These are phyloP conservation scores for Neoconidiobolus thromboides DNA, from an alignment of 371 early-diverging fungal species.

Conservation along the genomic window DNA sequence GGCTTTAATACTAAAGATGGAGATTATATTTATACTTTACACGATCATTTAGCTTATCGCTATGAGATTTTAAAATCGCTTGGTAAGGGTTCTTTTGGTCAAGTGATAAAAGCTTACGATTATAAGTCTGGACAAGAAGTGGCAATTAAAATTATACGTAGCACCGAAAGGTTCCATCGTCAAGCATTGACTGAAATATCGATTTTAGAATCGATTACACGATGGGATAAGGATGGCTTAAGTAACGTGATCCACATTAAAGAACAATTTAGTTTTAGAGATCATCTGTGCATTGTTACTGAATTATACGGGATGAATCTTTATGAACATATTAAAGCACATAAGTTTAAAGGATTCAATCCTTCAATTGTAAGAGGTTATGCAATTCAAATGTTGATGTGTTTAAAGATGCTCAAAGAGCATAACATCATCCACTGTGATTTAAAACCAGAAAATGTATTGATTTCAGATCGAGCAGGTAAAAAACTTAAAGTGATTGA, in stretches of 20 bases:
- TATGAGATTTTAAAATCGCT: conserved; percentile 76
- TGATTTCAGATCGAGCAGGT: conserved; percentile 62
- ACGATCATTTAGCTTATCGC: conserved; percentile 11
- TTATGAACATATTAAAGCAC: conserved; percentile 83
- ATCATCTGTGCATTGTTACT: conserved; percentile 86
- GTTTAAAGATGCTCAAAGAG: conserved; percentile 53
- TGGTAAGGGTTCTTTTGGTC: conserved; percentile 97
- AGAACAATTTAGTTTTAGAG: conserved; percentile 72
- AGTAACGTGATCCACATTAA: conserved; percentile 62
- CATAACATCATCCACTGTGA: conserved; percentile 93
- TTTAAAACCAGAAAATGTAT: conserved; percentile 94
- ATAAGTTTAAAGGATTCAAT: conserved; percentile 70
- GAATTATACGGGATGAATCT: conserved; percentile 88
- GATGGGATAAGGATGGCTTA: conserved; percentile 37
- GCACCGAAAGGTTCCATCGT: conserved; percentile 71
- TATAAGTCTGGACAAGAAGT: conserved; percentile 62
- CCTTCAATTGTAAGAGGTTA: conserved; percentile 67
- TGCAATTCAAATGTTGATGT: conserved; percentile 70
- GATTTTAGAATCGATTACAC: conserved; percentile 49
- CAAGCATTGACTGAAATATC: conserved; percentile 88
- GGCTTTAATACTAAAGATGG: background rate
- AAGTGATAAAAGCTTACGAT: conserved; percentile 87
- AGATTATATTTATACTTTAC: background rate
- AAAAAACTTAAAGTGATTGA: conserved; percentile 92
- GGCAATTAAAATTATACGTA: conserved; percentile 95